Base-by-base conservation (phyloP, 495 filamentous ascomycete species). In the Letharia columbiana region DNA sequence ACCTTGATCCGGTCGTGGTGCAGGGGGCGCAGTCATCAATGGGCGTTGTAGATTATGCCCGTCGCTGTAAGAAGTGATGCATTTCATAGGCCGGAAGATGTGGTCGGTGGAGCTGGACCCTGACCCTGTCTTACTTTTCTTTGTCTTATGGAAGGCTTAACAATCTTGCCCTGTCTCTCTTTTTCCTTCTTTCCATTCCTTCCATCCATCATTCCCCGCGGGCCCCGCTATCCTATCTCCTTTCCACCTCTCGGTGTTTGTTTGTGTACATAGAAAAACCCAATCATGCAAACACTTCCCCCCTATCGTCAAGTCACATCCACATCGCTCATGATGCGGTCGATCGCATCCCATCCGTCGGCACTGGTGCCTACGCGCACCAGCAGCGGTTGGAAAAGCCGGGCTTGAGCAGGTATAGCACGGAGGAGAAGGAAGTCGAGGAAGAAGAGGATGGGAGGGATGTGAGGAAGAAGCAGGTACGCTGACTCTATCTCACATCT, bases 381-480 rank as follows among this genome's bases (percentile, higher is more conserved):
- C 52, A 33, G 17, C 62, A 12, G 31, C 52, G 50, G n/a, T 33
- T 17, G 28, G 52, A 56, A 33, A 57, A 57, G 20, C 17, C 54
- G 31, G 17, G 3, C 31, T 57, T 57, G 54, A 57, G 54, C 2
- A 37, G 33, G 17, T 44, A 17, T 13, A 57, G 28, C 39, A 57
- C 57, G 40, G 20, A 54, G 35, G 67, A 68, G 49, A 62, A 49
- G 58, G 59, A 65, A 49, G 50, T 69, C 15, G 39, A 60, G 8
- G 65, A 68, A 35, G 74, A 75, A 33, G 71, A 76, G 20, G 78
- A 82, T 37, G 70, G 64, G 52, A 62, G 71, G 37, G 71, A 73
- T 54, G 17, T 72, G 0, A 68, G 33, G 28, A 72, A 67, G 63
- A 70, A 67, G 62, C 71, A 72, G 69, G 69, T 71, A 61, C 39